Evolutionary conservation across 108 stramenopile species (phyloP), one percentile per base, ranked within the genome.

Genomic region (Epithemia pelagica): DNA sequence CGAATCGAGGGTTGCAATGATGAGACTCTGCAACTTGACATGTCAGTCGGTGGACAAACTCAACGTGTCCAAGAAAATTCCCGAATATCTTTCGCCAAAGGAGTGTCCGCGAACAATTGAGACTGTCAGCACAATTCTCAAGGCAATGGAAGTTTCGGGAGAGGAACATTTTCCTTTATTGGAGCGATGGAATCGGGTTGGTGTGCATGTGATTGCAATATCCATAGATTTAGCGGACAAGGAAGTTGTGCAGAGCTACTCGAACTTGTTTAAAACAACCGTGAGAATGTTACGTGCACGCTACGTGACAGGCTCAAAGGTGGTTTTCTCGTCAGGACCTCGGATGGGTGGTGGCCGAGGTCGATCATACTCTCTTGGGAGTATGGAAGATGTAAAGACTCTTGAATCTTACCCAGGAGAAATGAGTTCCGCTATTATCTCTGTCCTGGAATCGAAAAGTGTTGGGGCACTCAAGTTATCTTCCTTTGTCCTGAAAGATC

Each of bases 351-450:
- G 92, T 25, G 71, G 84, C n/a, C 62, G 92, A 67, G 58, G 65
- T 28, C 64, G 89, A 28, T 91, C 89, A 8, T 90, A 94, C 65
- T 91, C 92, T 2, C 68, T 94, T 70, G 88, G 89, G 32, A 77
- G 78, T 25, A 73, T 63, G 33, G 81, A 82, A 53, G 61, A 68
- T 26, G 59, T 76, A 30, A 58, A 54, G 10, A 56, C 76, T 27
- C 32, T 90, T 2, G 67, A 81, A 8, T 84, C 86, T 27, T 94
- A 89, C 58, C 92, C 92, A 8, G 66, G 67, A 57, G 79, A 72
- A 29, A 94, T 94, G 92, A 19, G 70, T 28, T 22, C 64, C 20
- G 66, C 73, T 21, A 78, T 89, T 59, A 54, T 83, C 22, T 62
- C 74, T 22, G 64, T 87, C 32, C 63, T 90, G 37, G 15, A 15